phyloP scores from a whole-genome alignment of 2,329 filamentous ascomycete species.

The Paracoccidioides lutzii region DNA sequence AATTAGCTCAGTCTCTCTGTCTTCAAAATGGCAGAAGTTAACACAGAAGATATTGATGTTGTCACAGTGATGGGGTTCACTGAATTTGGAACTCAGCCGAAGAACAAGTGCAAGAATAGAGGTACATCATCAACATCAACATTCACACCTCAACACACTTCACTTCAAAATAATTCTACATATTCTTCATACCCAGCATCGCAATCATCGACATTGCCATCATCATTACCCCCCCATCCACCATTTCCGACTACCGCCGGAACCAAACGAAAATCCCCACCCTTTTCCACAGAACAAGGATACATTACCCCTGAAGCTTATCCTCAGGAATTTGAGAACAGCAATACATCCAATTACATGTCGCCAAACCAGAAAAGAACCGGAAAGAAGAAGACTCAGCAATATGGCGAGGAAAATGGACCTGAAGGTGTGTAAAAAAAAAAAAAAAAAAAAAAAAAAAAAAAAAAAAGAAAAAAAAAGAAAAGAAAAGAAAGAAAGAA shows the following conservation, averaged over 20 bases:
- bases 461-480: too few species aligned
- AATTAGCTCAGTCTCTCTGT: too few species aligned
- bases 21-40: background rate
- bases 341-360: too few species aligned
- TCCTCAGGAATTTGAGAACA: too few species aligned
- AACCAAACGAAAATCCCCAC: background rate
- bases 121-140: background rate
- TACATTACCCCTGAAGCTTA: background rate
- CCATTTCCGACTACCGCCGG: background rate
- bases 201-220: background rate
- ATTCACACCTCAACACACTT: background rate
- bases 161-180: background rate
- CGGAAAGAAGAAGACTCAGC: too few species aligned
- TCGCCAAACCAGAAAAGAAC: too few species aligned
- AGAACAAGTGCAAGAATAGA: background rate
- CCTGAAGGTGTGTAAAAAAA: too few species aligned
- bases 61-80: slow-evolving; percentile 4
- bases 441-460: too few species aligned
- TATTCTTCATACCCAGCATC: background rate
- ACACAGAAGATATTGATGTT: background rate
- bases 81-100: slow-evolving; percentile 9
- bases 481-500: too few species aligned
- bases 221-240: too few species aligned
- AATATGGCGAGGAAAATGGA: too few species aligned
- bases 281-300: background rate